Base-by-base conservation (phyloP, 768 basidiomycete genomes). In the Lactarius hengduanensis region DNA sequence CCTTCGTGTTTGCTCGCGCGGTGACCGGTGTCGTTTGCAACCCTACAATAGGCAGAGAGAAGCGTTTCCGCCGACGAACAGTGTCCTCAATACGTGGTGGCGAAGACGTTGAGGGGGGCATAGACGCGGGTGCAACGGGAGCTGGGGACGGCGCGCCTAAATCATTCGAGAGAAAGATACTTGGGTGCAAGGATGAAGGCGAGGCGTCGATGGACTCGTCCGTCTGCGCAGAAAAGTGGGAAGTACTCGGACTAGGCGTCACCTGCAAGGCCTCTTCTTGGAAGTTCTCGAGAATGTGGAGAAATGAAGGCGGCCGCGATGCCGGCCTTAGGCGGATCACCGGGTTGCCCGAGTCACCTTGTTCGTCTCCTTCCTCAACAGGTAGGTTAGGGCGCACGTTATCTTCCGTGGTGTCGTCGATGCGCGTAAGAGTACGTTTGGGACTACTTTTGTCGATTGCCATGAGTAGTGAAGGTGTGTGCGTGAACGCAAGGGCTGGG, bases 1-100 rank as follows among this genome's bases (percentile, higher is more conserved):
- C 76, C 30, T 70, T 72, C 28, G 71, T 65, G 58, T 66, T 76
- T 45, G 84, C 83, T 22, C 84, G 81, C 26, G 88, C 84, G 34
- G 86, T 88, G 16, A 92, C 90, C 20, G 83, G 85, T 36, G 86
- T 85, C 36, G 86, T 86, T 69, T 92, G 90, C 74, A 92, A 69
- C 43, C 88, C 90, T 43, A 93, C 80, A n/a, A 89, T 89, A 56
- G 91, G 89, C 59, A 89, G 67, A 58, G 91, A 92, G 71, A 91
- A 91, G 45, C 89, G 83, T 73, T 90, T 89, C 71, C 79, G 80
- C 71, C 85, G 75, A 70, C 87, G 77, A 54, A 81, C 82, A 0
- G 88, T 89, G 67, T 89, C 83, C 73, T 90, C 89, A 71, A 74
- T 80, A 65, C 80, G 71, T 58, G 76, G 34, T 43, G 67, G 58